Evolutionary conservation across 2,329 filamentous ascomycete genomes (phyloP).

Genomic region (Phyllosticta citrichinensis): DNA sequence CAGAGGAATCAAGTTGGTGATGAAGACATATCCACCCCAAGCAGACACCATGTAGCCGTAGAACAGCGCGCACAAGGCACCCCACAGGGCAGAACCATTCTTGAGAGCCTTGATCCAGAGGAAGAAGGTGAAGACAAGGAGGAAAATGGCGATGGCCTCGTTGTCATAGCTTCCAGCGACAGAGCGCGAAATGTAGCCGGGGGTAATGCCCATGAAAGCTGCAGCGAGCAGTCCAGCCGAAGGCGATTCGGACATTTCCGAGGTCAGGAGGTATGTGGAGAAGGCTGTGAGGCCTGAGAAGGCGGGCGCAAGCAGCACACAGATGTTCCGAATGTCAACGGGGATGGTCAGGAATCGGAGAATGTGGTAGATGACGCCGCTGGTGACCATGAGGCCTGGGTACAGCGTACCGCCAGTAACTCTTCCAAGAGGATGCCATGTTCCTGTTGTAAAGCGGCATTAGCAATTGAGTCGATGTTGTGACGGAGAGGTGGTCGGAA

Average conservation of each 20-base stretch:
- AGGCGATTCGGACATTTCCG: slow-evolving; percentile 91
- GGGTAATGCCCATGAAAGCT: slow-evolving; percentile 92
- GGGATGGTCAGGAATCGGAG: slow-evolving; percentile 82
- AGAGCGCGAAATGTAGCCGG: slow-evolving; percentile 94
- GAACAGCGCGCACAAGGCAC: slow-evolving; percentile 84
- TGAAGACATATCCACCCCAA: slow-evolving; percentile 99
- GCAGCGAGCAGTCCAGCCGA: slow-evolving; percentile 93
- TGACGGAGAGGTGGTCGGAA: background rate
- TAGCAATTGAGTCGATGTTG: background rate
- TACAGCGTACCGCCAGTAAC: slow-evolving; percentile 99
- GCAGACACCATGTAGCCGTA: slow-evolving; percentile 99
- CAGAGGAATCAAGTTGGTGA: slow-evolving; percentile 90
- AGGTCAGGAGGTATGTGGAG: slow-evolving; percentile 88
- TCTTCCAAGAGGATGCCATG: slow-evolving; percentile 97
- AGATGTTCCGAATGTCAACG: slow-evolving; percentile 97
- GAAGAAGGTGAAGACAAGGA: slow-evolving; percentile 96
- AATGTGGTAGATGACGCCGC: slow-evolving; percentile 89
- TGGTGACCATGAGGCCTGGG: slow-evolving; percentile 97
- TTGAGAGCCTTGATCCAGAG: slow-evolving; percentile 99
- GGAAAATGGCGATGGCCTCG: slow-evolving; percentile 97
- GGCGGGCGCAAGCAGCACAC: slow-evolving; percentile 85
- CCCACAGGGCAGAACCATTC: slow-evolving; percentile 93
- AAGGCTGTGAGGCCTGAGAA: slow-evolving; percentile 92
- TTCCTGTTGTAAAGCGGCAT: slow-evolving; percentile 42
- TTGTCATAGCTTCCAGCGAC: slow-evolving; percentile 99